Percentiles rank a stretch among this genome's conserved stretches.
Evolutionary conservation across 371 early-diverging fungal genomes (phyloP).

Genomic region (Rhizopus sp.): DNA sequence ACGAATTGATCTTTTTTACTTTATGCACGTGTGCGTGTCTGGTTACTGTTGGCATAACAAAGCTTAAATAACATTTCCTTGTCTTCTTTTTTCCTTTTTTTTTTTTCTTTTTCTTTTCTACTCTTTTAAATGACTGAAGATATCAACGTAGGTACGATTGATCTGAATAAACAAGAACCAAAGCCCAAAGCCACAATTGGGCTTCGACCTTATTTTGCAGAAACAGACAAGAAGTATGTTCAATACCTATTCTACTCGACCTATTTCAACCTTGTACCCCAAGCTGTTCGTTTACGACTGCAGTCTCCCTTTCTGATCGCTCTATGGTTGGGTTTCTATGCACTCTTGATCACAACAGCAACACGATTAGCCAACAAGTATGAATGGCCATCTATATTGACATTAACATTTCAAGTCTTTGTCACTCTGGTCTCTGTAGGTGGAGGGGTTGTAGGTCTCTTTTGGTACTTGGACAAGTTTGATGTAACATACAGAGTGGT

Average conservation of each 20-base stretch:
- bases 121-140: constrained; percentile 7
- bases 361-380: constrained; percentile 11
- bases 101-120: not conserved
- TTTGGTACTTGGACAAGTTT: constrained; percentile 43
- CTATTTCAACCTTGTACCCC: constrained; percentile 43
- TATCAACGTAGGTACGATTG: constrained; percentile 16
- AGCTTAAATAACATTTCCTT: not conserved
- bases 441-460: constrained; percentile 26
- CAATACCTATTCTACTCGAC: constrained; percentile 50
- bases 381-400: constrained; percentile 20
- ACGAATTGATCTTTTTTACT: not conserved
- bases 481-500: constrained; percentile 33
- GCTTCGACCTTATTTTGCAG: constrained; percentile 44
- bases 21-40: not conserved
- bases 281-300: constrained; percentile 32
- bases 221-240: constrained; percentile 43
- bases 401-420: constrained; percentile 18
- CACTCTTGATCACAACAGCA: constrained; percentile 15
- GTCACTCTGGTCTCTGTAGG: constrained; percentile 28
- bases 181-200: constrained; percentile 31
- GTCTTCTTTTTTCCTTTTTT: not conserved
- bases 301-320: constrained; percentile 28
- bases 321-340: constrained; percentile 27
- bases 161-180: constrained; percentile 5
- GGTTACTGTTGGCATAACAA: no score